These are phyloP conservation scores for Leptosphaerulina australis DNA, from an alignment of 2,329 filamentous ascomycete species.

Conservation along the genomic window DNA sequence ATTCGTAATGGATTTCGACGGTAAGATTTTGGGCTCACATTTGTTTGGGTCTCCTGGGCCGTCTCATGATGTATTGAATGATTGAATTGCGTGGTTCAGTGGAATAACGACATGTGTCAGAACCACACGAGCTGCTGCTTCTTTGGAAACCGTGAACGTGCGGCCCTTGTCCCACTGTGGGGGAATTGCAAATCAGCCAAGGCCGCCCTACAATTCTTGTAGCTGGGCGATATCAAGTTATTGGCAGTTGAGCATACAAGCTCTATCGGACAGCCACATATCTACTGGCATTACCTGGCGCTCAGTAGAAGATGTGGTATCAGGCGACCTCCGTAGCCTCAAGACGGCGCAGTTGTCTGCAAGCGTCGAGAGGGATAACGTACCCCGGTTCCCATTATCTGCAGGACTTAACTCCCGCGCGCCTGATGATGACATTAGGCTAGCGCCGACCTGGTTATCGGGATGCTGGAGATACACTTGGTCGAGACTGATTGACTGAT, in stretches of 20 bases:
- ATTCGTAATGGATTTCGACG: not conserved
- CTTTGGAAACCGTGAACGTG: slow-evolving; percentile 6
- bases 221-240: not conserved
- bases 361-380: slow-evolving; percentile 29
- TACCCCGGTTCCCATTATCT: slow-evolving; percentile 20
- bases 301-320: slow-evolving; percentile 15
- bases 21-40: not conserved
- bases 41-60: no score
- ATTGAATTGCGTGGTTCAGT: no score
- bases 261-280: slow-evolving; percentile 16
- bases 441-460: slow-evolving; percentile 37
- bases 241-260: slow-evolving; percentile 17
- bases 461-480: slow-evolving; percentile 20
- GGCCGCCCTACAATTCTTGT: slow-evolving; percentile 1
- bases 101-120: slow-evolving; percentile 17
- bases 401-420: slow-evolving; percentile 25
- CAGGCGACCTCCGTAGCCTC: slow-evolving; percentile 32
- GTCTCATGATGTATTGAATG: not conserved
- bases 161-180: slow-evolving; percentile 14
- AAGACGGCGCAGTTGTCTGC: slow-evolving; percentile 24
- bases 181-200: slow-evolving; percentile 17
- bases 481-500: slow-evolving; percentile 18
- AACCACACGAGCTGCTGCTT: slow-evolving; percentile 2
- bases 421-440: slow-evolving; percentile 18
- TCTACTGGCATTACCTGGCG: slow-evolving; percentile 4